Conservation (phyloP, 345 rosid species). For the Eucalyptus polybractea region DNA sequence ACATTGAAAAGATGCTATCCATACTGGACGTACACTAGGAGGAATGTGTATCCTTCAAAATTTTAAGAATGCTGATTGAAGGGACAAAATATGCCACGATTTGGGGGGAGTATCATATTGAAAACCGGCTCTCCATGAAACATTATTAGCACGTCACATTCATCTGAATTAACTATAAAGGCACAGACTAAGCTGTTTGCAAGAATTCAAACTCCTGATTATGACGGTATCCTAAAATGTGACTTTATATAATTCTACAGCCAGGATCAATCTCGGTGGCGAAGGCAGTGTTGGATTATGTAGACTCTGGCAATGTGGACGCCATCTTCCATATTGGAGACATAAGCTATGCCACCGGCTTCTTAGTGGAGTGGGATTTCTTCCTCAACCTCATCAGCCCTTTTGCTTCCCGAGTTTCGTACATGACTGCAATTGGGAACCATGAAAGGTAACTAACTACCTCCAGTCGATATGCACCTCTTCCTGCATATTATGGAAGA, state of each 20-base stretch:
- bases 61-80: background rate
- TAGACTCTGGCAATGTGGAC: conserved; percentile 26
- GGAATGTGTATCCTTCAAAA: background rate
- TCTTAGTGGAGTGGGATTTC: conserved; percentile 65
- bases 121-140: background rate
- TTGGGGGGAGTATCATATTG: background rate
- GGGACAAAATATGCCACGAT: background rate
- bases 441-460: conserved; percentile 39
- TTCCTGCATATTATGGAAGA: background rate
- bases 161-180: background rate
- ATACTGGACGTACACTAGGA: background rate
- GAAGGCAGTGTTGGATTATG: conserved; percentile 29
- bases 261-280: conserved; percentile 55
- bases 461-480: no score
- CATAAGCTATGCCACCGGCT: conserved; percentile 72
- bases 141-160: background rate
- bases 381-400: conserved; percentile 46
- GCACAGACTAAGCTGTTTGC: background rate
- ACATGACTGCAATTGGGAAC: conserved; percentile 73
- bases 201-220: background rate
- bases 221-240: background rate
- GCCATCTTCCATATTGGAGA: conserved; percentile 72
- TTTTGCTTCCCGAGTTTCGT: conserved; percentile 46
- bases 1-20: background rate
- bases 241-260: background rate